Base-by-base conservation (phyloP, 176 grass and related monocot species). In the Puya raimondii region DNA sequence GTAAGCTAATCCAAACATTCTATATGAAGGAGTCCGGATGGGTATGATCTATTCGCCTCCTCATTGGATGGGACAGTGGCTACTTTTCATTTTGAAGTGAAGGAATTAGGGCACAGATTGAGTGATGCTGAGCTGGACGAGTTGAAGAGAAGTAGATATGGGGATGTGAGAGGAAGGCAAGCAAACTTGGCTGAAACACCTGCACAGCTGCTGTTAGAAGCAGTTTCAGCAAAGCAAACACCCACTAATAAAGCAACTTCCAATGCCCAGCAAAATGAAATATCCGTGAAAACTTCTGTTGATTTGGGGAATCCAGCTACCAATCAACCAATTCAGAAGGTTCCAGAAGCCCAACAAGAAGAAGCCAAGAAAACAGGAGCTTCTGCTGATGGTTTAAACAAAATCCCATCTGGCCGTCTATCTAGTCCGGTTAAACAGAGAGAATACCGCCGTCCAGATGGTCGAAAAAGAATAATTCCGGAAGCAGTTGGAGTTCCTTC, bases 381-480 rank as follows among this genome's bases (percentile, higher is more conserved):
- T 61, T 54, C 68, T 70, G 64, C 79, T 81, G 85, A 84, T 81
- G 86, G 71, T 16, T 75, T 69, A 74, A 76, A 74, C 71, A 92
- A 87, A 76, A 49, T n/a, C 11, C 18, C 65, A 77, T 76, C 78
- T 78, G 71, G 67, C 63, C 71, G 64, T 20, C 64, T 90, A 73
- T 81, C 86, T 78, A 96, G 86, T 78, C 94, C 89, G 53, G 86
- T 92, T 48, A 99, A 90, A 76, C 94, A 99, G 75, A 99, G 89
- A 70, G 94, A 93, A 73, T 99, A 99, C 48, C 71, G 89, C 17
- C 86, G 94, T 58, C 84, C 94, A 77, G 94, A 99, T 83, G 94
- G 94, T 9, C 84, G 94, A 67, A 93, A 90, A 85, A 85, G 94
- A 84, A 99, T 99, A 81, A 99, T 99, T 74, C 94, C 94, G 17